Conservation (phyloP, 2,329 filamentous ascomycete species). For the Leptographium lundbergii region DNA sequence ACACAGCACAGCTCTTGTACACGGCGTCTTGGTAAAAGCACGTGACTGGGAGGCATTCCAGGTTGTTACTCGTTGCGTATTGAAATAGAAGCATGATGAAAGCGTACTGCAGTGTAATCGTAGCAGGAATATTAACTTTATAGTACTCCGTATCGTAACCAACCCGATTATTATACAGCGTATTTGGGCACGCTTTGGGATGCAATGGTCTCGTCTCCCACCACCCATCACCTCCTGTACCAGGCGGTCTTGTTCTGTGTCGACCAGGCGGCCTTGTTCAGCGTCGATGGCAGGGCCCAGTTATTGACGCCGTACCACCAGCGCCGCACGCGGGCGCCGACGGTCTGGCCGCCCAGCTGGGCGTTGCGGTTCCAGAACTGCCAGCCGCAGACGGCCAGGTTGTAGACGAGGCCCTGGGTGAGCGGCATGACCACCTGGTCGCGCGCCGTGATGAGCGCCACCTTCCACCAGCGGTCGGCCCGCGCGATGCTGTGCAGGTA, state of each 20-base stretch:
- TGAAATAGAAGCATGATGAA: too few species aligned
- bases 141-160: too few species aligned
- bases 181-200: too few species aligned
- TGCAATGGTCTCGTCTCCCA: too few species aligned
- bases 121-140: too few species aligned
- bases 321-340: slow-evolving; percentile 65
- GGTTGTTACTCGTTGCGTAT: too few species aligned
- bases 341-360: slow-evolving; percentile 60
- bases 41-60: too few species aligned
- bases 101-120: too few species aligned
- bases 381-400: slow-evolving; percentile 75
- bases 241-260: neutral
- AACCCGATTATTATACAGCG: too few species aligned
- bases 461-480: slow-evolving; percentile 66
- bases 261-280: neutral
- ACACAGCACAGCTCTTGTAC: too few species aligned
- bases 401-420: slow-evolving; percentile 80
- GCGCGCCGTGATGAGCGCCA: slow-evolving; percentile 71
- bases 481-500: slow-evolving; percentile 80
- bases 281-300: slow-evolving; percentile 62
- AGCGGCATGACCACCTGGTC: slow-evolving; percentile 90
- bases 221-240: neutral
- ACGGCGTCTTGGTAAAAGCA: too few species aligned
- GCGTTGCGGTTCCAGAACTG: slow-evolving; percentile 75
- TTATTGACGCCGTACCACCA: slow-evolving; percentile 97